Evolutionary conservation across 2,329 filamentous ascomycete species (phyloP), one percentile per base, ranked within the genome.

Genomic region (Helotiales sp.): DNA sequence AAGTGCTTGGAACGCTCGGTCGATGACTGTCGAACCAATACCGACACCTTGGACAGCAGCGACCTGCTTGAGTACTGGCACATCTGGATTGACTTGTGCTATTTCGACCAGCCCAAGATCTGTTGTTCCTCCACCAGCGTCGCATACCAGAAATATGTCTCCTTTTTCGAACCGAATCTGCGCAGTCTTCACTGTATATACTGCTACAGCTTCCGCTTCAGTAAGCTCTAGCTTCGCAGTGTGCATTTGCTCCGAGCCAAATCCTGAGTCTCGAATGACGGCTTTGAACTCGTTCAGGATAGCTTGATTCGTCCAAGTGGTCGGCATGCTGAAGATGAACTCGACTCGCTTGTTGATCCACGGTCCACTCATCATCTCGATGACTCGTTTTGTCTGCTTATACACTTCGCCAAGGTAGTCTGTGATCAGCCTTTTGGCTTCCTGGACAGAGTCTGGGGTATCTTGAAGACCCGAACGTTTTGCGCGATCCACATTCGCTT

Each of bases 241-340:
- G 60, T 79, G 77, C 0, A 61, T 60, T 0, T 63, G 65, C 17
- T 76, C 76, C 1, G 65, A 55, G 1, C 79, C 81, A 59, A 82
- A 85, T 0, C 81, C 81, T 1, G 80, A 77, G 15, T 73, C 68
- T 13, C 67, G 64, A 2, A 83, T 77, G 29, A 81, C 75, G 1
- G 65, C 64, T 57, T 79, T 79, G 69, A 82, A 84, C 5, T 68
- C 70, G 66, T 83, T 81, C 51, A 83, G 77, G 2, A 78, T 77
- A 7, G 74, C 73, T 57, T 79, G 72, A 2, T 71, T 77, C 9
- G 73, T 74, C 81, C 81, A 85, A 0, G 81, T 84, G 1, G 81
- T 84, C 0, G 82, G 82, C 0, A 83, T 80, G 46, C 78, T 81
- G 69, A 84, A 84, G 8, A 83, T 69, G 62, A 83, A 85, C 36